Evolutionary conservation across 192 early-diverging fungal species (phyloP).

Genomic region (Coemansia sp.): DNA sequence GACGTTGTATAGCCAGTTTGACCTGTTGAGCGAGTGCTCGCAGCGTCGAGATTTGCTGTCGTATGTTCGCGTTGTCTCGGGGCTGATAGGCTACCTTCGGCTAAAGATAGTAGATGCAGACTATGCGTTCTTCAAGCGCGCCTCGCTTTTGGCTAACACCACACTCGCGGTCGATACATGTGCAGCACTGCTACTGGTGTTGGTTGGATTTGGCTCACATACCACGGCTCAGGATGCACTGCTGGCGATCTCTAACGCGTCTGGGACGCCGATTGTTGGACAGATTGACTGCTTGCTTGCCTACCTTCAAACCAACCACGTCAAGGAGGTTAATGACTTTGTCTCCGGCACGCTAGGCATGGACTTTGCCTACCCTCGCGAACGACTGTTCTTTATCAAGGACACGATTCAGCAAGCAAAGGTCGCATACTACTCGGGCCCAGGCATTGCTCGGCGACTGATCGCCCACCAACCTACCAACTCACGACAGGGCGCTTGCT

Average conservation of each 20-base stretch:
- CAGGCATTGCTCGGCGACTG: conserved; percentile 23
- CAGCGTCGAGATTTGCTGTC: conserved; percentile 9
- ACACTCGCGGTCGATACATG: conserved; percentile 6
- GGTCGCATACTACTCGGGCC: conserved; percentile 7
- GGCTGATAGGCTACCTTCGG: conserved; percentile 33
- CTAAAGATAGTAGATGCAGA: conserved; percentile 22
- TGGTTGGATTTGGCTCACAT: conserved; percentile 34
- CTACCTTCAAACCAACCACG: conserved; percentile 24
- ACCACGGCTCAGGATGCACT: conserved; percentile 13
- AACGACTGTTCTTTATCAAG: conserved; percentile 43
- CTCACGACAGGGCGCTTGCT: neutral
- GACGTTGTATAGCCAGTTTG: conserved; percentile 16
- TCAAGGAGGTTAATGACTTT: conserved; percentile 22
- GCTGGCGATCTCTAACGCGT: conserved; percentile 1
- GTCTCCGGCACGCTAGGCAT: conserved; percentile 19
- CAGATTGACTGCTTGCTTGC: conserved; percentile 36
- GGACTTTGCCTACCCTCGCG: conserved; percentile 45
- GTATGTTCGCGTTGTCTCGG: conserved; percentile 25
- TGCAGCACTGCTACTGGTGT: conserved; percentile 24
- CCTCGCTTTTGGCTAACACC: conserved; percentile 3
- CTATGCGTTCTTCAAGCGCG: conserved; percentile 16
- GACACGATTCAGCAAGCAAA: conserved; percentile 22
- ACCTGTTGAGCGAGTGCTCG: neutral
- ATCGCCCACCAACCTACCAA: neutral
- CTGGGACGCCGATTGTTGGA: neutral